phyloP scores from a whole-genome alignment of 2,329 filamentous ascomycete species.

The Iodosphaeria phyllophila region DNA sequence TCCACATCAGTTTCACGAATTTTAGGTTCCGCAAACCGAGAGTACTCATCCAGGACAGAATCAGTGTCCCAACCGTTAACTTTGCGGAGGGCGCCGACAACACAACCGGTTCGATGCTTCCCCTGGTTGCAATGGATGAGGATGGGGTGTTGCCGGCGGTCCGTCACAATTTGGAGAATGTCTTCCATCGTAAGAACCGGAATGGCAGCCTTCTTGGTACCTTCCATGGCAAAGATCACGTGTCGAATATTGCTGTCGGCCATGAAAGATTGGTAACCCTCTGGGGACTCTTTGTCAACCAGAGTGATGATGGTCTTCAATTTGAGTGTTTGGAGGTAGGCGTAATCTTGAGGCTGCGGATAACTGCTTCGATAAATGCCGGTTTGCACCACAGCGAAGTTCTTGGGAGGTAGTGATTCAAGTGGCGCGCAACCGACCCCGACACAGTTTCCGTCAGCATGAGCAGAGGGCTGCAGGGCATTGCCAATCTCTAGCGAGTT shows the following conservation, averaged over 20 bases:
- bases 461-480: no score
- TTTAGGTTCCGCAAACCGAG: slow-evolving; percentile 41
- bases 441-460: no score
- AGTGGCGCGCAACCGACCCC: no score
- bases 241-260: slow-evolving; percentile 49
- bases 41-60: slow-evolving; percentile 55
- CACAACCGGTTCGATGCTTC: slow-evolving; percentile 80
- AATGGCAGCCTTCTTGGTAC: slow-evolving; percentile 72
- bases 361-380: slow-evolving; percentile 73
- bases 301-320: slow-evolving; percentile 65
- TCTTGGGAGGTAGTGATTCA: no score
- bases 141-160: slow-evolving; percentile 58
- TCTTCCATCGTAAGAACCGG: slow-evolving; percentile 46
- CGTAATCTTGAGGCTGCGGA: slow-evolving; percentile 50
- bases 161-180: slow-evolving; percentile 53
- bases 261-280: slow-evolving; percentile 43
- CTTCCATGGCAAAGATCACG: slow-evolving; percentile 56
- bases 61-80: slow-evolving; percentile 46
- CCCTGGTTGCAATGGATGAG: slow-evolving; percentile 90
- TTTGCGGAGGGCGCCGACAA: slow-evolving; percentile 64
- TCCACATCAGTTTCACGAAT: slow-evolving; percentile 38
- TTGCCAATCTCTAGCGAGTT: no score
- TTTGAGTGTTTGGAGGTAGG: slow-evolving; percentile 45
- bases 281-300: slow-evolving; percentile 39
- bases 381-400: slow-evolving; percentile 59